Base-by-base conservation (phyloP, 805 yeast species). In the Cyberlindnera petersonii region DNA sequence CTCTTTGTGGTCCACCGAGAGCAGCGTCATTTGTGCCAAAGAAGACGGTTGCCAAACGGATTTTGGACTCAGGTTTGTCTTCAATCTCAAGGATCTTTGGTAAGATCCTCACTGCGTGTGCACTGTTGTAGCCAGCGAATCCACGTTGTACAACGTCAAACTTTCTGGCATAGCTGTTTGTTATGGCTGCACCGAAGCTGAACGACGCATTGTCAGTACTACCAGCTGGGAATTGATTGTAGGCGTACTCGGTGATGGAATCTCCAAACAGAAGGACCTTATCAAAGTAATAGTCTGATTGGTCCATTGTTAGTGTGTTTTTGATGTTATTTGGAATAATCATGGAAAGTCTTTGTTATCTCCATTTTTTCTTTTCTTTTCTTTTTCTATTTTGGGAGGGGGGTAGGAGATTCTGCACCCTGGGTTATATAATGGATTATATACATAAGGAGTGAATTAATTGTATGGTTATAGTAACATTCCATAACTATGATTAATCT, bases 1-100 rank as follows among this genome's bases (percentile, higher is more conserved):
- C 86, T 17, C 62, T 61, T 47, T 73, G 77, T 4, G 56, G 52
- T 4, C 71, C 71, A 1, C 55, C 65, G 8, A 63, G 47, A 4
- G 74, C 69, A 0, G 82, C 69, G 58, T 88, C 97, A 54, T 88
- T 88, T 11, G 95, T 74, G 4, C 96, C 96, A 50, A 86, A 77
- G 55, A 83, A 87, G 2, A 87, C 63, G 9, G 79, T 75, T 42
- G 77, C 66, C 9, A 70, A 47, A 3, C 47, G 60, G 35, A 76
- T 62, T 42, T 60, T 56, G 18, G 41, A 28, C 26, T 60, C 55
- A 4, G 44, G 48, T 7, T 17, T n/a, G 33, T 73, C 60, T 44
- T 79, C 85, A 4, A 59, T 52, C 17, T 69, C 64, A 24, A 86
- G 59, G 10, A 82, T 62, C 29, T 66, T 60, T n/a, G 75, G 74